Evolutionary conservation across 208 protist genomes (phyloP).

Genomic region (Dictyostelium gargantuum): DNA sequence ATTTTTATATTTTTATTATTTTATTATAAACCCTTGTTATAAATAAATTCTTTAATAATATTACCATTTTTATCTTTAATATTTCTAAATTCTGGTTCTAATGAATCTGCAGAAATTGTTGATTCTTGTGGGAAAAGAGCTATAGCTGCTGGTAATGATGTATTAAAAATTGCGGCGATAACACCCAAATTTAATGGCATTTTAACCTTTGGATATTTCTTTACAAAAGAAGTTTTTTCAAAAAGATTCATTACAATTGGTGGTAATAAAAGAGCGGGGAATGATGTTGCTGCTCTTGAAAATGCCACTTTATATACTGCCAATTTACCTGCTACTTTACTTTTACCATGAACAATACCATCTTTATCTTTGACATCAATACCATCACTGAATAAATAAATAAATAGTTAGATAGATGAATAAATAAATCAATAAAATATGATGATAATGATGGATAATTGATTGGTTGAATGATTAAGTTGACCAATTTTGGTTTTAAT

Average conservation of each 20-base stretch:
- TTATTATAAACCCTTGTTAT: constrained; percentile 78
- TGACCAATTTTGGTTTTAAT: no score
- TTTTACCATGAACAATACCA: constrained; percentile 85
- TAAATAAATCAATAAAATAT: no score
- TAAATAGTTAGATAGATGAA: no score
- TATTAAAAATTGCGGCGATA: constrained; percentile 61
- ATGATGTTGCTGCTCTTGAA: constrained; percentile 87
- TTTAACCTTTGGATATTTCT: constrained; percentile 43
- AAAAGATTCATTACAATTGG: constrained; percentile 89
- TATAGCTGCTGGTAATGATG: constrained; percentile 67
- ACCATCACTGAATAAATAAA: constrained; percentile 70
- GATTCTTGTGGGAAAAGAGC: constrained; percentile 75
- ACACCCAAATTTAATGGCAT: constrained; percentile 48
- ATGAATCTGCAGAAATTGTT: background rate
- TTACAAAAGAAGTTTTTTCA: constrained; percentile 31
- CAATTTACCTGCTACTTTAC: constrained; percentile 86
- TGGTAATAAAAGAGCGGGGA: constrained; percentile 90
- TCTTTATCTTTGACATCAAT: constrained; percentile 91
- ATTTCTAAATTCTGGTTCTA: constrained; percentile 71
- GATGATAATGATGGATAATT: no score
- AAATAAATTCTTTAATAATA: constrained; percentile 65
- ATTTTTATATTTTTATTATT: no score
- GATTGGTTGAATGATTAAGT: no score
- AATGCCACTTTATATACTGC: constrained; percentile 88
- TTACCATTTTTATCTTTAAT: constrained; percentile 70